Conservation (phyloP, 2,329 filamentous ascomycete genomes). For the Fusarium sp. region DNA sequence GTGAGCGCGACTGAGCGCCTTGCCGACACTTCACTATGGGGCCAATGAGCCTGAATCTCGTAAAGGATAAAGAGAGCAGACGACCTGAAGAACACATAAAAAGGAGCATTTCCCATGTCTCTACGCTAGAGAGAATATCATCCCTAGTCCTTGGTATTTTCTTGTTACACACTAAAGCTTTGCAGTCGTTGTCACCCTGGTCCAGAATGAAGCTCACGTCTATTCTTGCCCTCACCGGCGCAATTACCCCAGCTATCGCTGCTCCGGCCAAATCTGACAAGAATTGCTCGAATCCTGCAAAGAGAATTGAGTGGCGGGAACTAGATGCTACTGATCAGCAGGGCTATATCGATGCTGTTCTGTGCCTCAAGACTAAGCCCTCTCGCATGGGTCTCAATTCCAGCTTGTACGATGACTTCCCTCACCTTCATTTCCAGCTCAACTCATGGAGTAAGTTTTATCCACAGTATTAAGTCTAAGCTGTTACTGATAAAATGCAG, state of each 20-base stretch:
- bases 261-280: neutral
- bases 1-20: neutral
- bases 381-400: constrained; percentile 13
- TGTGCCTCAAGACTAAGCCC: constrained; percentile 16
- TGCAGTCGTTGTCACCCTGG: no score
- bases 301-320: constrained; percentile 11
- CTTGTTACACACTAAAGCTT: no score
- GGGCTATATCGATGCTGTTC: constrained; percentile 2
- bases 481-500: fast-evolving
- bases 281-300: neutral
- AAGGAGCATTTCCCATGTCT: fast-evolving
- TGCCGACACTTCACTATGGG: neutral
- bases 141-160: fast-evolving
- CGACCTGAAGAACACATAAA: fast-evolving
- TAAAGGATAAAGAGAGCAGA: neutral
- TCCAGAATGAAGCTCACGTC: neutral
- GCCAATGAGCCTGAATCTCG: neutral
- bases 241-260: neutral
- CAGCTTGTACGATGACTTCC: constrained; percentile 8
- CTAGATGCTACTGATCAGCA: neutral
- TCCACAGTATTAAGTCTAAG: fast-evolving
- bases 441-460: neutral
- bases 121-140: fast-evolving
- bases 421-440: neutral
- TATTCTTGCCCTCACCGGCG: neutral